Percentiles rank a stretch among this genome's conserved stretches.
Evolutionary conservation across 352 stramenopile species (phyloP).

Genomic region (Globisporangium cylindrosporum): DNA sequence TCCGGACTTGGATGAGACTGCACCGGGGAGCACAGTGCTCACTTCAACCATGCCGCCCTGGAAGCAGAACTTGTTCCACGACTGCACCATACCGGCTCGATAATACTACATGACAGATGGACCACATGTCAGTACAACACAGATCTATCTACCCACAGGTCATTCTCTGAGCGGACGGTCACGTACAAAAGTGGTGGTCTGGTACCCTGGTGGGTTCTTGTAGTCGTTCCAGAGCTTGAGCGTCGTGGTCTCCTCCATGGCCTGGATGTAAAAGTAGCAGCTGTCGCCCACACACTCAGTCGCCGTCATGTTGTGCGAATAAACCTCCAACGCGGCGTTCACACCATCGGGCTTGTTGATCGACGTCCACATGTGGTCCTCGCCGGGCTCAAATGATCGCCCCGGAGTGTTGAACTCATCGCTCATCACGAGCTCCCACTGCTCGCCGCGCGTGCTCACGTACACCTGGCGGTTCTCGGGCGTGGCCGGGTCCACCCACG

Average conservation of each 20-base stretch:
- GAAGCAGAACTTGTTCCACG: slow-evolving; percentile 95
- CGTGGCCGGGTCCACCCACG: slow-evolving; percentile 65
- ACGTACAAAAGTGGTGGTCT: slow-evolving; percentile 37
- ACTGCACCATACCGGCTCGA: slow-evolving; percentile 83
- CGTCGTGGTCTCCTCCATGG: slow-evolving; percentile 34
- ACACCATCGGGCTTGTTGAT: slow-evolving; percentile 71
- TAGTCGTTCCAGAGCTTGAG: slow-evolving; percentile 67
- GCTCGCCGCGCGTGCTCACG: slow-evolving; percentile 47
- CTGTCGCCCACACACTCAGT: slow-evolving; percentile 47
- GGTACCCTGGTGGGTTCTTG: slow-evolving; percentile 42
- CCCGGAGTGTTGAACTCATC: slow-evolving; percentile 68
- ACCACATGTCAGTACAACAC: slow-evolving; percentile 35
- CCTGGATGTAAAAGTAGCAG: slow-evolving; percentile 71
- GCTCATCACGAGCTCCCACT: slow-evolving; percentile 71
- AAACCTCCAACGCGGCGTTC: slow-evolving; percentile 67
- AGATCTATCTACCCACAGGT: slow-evolving; percentile 3
- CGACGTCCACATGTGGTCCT: slow-evolving; percentile 93
- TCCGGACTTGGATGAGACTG: slow-evolving; percentile 36
- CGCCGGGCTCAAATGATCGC: slow-evolving; percentile 88
- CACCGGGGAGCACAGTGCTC: slow-evolving; percentile 82
- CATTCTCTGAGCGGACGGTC: neutral
- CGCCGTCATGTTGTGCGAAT: slow-evolving; percentile 69
- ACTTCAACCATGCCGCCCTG: slow-evolving; percentile 93
- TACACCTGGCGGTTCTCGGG: slow-evolving; percentile 39
- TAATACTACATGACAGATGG: slow-evolving; percentile 26